phyloP scores from a whole-genome alignment of 75 land plant genomes.

The Pinus tabuliformis region DNA sequence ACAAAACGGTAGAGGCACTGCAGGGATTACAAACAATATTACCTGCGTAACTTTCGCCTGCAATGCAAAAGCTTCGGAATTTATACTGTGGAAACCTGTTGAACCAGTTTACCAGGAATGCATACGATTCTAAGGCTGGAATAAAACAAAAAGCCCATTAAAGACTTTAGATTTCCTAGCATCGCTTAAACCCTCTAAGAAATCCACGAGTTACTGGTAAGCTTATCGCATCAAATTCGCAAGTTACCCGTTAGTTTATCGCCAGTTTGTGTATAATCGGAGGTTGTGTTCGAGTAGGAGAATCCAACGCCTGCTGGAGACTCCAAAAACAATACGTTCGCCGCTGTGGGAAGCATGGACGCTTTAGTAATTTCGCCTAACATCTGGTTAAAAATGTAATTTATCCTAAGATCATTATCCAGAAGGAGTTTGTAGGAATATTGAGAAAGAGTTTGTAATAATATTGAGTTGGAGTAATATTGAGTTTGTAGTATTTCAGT shows the following conservation, averaged over 20 bases:
- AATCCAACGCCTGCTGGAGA: constrained; percentile 27
- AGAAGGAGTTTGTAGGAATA: too few relatives aligned
- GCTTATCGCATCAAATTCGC: neutral
- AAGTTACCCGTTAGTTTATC: constrained; percentile 19
- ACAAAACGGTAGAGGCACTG: too few relatives aligned
- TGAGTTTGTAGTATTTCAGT: too few relatives aligned
- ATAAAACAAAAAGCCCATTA: neutral
- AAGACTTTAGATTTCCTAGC: neutral
- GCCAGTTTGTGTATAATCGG: constrained; percentile 10
- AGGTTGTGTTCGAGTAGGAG: constrained; percentile 13
- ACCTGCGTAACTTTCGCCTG: constrained; percentile 91
- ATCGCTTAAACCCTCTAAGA: too few relatives aligned
- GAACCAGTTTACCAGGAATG: constrained; percentile 72
- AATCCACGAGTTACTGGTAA: constrained; percentile 12
- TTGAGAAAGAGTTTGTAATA: too few relatives aligned
- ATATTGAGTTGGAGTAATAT: too few relatives aligned
- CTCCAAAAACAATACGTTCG: constrained; percentile 29
- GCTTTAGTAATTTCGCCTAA: too few relatives aligned
- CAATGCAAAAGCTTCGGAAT: constrained; percentile 58
- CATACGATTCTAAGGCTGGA: constrained; percentile 64
- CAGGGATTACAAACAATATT: neutral
- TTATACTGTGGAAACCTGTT: constrained; percentile 62
- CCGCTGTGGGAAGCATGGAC: neutral
- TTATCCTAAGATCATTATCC: too few relatives aligned
- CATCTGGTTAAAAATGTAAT: too few relatives aligned